Base-by-base conservation (phyloP, 169 alveolate genomes). In the Prorocentrum cordatum region DNA sequence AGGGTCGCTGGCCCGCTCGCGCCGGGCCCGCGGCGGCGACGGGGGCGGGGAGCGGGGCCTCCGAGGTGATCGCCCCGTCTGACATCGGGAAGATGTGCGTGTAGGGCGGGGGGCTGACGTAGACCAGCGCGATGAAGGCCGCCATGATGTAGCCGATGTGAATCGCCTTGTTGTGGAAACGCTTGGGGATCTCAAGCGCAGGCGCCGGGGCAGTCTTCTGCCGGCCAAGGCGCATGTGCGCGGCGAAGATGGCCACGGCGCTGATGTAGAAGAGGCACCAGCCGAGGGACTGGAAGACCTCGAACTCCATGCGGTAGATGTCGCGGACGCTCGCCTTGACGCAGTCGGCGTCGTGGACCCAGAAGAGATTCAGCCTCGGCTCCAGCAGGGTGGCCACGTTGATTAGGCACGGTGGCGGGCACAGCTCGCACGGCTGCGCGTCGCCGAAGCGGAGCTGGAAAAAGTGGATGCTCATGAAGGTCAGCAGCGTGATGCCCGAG, bases 401-500 rank as follows among this genome's bases (percentile, higher is more conserved):
- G 31, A 50, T 26, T 14, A 50, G 64, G 64, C 20, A 50, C 27
- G 64, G 64, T n/a, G 64, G 64, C 7, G 64, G 64, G 5, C 64
- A 26, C 24, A 50, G 29, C 64, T 12, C 9, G 27, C 7, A 50
- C 64, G 7, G 7, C 82, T n/a, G n/a, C n/a, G n/a, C n/a, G n/a
- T n/a, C n/a, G n/a, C n/a, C n/a, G n/a, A n/a, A n/a, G 18, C 72
- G 70, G 91, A 62, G 42, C 91, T 82, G 91, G 71, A 36, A 59
- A 38, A 82, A 82, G 66, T 82, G 91, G 82, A 82, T 36, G 39
- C 54, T 47, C 73, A 82, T 67, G 91, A 82, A 82, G 64, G 70
- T 58, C 38, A 82, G 66, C 39, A 82, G 91, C 22, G 14, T 29
- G 68, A 59, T 18, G 68, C 91, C 91, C 66, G 82, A 31, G 82